phyloP scores from a whole-genome alignment of 2,329 filamentous ascomycete genomes.

The Alternaria longipes region DNA sequence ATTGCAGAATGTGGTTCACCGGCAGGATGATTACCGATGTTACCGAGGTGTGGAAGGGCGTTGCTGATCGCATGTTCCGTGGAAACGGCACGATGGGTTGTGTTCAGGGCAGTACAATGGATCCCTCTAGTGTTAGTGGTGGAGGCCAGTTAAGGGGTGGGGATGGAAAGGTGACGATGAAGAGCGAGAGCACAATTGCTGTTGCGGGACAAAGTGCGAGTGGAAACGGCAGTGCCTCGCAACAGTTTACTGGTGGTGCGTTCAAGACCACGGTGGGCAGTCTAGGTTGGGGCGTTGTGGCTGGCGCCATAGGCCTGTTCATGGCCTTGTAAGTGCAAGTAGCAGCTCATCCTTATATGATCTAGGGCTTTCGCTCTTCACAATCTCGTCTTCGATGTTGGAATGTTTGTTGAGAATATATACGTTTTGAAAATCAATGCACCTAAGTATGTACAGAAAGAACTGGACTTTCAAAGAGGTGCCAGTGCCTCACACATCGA shows the following conservation, averaged over 20 bases:
- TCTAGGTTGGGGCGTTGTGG: neutral
- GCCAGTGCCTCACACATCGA: neutral
- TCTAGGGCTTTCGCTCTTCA: neutral
- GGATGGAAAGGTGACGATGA: constrained; percentile 23
- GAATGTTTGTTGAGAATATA: neutral
- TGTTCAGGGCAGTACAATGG: constrained; percentile 42
- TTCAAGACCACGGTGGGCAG: neutral
- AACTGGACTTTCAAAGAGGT: neutral
- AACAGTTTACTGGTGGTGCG: constrained; percentile 12
- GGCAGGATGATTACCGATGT: constrained; percentile 48
- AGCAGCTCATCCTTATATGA: neutral
- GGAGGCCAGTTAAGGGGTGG: constrained; percentile 45
- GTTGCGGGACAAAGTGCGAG: constrained; percentile 2
- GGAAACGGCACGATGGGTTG: constrained; percentile 34
- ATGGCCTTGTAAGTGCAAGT: neutral
- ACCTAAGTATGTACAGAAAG: constrained; percentile 1
- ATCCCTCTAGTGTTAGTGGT: constrained; percentile 40
- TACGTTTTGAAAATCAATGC: neutral
- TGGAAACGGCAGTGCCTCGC: constrained; percentile 2
- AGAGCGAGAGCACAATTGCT: constrained; percentile 12
- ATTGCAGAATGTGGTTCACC: constrained; percentile 54
- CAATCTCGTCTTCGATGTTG: neutral
- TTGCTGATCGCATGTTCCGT: constrained; percentile 49
- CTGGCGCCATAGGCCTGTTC: neutral
- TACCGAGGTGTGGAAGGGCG: constrained; percentile 50